phyloP scores from a whole-genome alignment of 495 filamentous ascomycete species.

The Sordaria brevicollis region DNA sequence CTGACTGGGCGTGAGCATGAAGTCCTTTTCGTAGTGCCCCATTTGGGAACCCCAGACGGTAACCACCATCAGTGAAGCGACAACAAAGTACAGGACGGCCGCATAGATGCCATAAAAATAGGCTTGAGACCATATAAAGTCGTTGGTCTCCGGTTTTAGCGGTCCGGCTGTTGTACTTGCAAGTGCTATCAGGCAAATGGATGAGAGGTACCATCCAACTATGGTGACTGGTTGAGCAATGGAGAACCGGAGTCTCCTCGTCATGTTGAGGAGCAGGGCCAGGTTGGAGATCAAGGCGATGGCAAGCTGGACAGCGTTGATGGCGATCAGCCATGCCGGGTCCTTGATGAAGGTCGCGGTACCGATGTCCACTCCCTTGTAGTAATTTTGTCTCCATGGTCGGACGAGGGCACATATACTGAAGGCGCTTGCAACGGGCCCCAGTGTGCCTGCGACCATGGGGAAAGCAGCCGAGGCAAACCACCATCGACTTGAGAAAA shows the following conservation, averaged over 20 bases:
- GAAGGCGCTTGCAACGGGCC: constrained; percentile 72
- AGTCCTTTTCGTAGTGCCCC: constrained; percentile 58
- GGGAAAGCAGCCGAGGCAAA: constrained; percentile 75
- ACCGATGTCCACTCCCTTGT: constrained; percentile 35
- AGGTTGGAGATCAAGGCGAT: constrained; percentile 64
- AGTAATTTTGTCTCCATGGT: constrained; percentile 59
- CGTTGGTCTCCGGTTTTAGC: constrained; percentile 32
- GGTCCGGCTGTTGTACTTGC: constrained; percentile 44
- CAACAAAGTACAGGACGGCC: constrained; percentile 63
- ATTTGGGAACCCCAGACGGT: constrained; percentile 56
- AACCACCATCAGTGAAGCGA: constrained; percentile 56
- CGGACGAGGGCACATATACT: constrained; percentile 66
- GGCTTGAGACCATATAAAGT: constrained; percentile 55
- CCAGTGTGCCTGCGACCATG: constrained; percentile 72
- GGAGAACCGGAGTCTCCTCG: constrained; percentile 62
- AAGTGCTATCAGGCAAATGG: constrained; percentile 50
- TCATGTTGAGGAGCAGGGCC: constrained; percentile 75
- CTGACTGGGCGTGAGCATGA: constrained; percentile 61
- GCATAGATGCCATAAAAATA: constrained; percentile 78
- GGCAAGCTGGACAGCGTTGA: constrained; percentile 66
- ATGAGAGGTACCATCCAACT: constrained; percentile 52
- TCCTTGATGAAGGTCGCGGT: constrained; percentile 47
- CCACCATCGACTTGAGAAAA: constrained; percentile 60
- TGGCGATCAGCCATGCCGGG: constrained; percentile 59
- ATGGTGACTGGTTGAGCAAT: constrained; percentile 66